phyloP scores from a whole-genome alignment of 2,329 filamentous ascomycete species.

The Fusarium piperis region DNA sequence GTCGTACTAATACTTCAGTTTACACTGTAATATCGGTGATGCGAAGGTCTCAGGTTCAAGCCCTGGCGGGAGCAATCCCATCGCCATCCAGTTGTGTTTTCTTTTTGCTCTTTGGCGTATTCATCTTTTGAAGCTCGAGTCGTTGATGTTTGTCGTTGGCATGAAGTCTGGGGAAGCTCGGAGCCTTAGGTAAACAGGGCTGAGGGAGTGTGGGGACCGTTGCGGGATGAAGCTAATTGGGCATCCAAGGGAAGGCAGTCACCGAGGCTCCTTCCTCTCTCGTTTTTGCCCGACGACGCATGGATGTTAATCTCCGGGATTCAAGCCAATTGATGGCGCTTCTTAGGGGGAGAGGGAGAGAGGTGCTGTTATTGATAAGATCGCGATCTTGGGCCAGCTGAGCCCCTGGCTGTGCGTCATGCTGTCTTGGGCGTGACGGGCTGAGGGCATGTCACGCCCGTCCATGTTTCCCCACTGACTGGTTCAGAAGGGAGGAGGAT shows the following conservation, averaged over 20 bases:
- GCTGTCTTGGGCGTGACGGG: constrained; percentile 20
- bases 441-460: constrained; percentile 20
- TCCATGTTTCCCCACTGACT: constrained; percentile 2
- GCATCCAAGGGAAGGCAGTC: not conserved
- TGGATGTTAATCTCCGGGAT: constrained; percentile 9
- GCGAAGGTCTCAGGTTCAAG: constrained; percentile 48
- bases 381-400: constrained; percentile 30
- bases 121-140: not conserved
- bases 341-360: not conserved
- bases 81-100: not conserved
- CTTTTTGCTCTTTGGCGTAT: not conserved
- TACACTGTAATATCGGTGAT: constrained; percentile 17
- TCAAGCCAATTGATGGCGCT: not conserved
- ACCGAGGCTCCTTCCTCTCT: not conserved
- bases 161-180: constrained; percentile 16
- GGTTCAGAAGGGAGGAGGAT: not conserved
- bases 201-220: constrained; percentile 2
- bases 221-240: not conserved
- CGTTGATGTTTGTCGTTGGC: not conserved
- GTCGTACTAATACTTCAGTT: not conserved
- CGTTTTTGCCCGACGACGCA: constrained; percentile 6
- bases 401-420: constrained; percentile 22
- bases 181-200: constrained; percentile 18
- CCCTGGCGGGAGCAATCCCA: constrained; percentile 44
- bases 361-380: constrained; percentile 9